Percentiles rank a stretch among this genome's conserved stretches.
Conservation (phyloP, 768 basidiomycete species). For the Kockovaella imperatae region DNA sequence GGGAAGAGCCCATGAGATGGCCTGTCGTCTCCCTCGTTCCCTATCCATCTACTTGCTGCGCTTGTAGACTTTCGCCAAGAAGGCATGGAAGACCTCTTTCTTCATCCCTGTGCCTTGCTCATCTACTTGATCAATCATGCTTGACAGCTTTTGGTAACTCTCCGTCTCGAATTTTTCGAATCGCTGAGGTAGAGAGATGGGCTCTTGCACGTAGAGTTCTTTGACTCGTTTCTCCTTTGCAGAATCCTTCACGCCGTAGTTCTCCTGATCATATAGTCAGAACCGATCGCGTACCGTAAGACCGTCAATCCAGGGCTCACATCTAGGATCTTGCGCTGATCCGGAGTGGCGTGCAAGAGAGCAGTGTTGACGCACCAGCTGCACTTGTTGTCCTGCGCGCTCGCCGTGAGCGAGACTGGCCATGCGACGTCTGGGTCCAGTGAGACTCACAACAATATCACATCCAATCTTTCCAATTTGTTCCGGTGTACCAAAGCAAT, state of each 20-base stretch:
- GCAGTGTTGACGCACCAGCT: slow-evolving; percentile 92
- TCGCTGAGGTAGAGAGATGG: slow-evolving; percentile 53
- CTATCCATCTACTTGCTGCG: slow-evolving; percentile 48
- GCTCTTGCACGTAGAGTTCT: slow-evolving; percentile 63
- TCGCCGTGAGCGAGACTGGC: neutral
- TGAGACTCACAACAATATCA: slow-evolving; percentile 62
- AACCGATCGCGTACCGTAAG: neutral
- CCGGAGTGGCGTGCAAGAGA: slow-evolving; percentile 49
- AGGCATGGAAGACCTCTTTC: slow-evolving; percentile 69
- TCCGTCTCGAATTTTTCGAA: slow-evolving; percentile 75
- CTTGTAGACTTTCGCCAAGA: slow-evolving; percentile 78
- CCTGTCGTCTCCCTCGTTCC: too few relatives aligned
- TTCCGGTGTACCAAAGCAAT: slow-evolving; percentile 82
- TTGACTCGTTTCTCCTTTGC: slow-evolving; percentile 58
- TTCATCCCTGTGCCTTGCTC: slow-evolving; percentile 54
- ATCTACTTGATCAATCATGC: slow-evolving; percentile 64
- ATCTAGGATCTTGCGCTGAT: slow-evolving; percentile 49
- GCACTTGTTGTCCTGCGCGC: slow-evolving; percentile 78
- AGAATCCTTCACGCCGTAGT: slow-evolving; percentile 59
- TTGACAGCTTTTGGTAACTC: slow-evolving; percentile 59
- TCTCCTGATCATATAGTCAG: slow-evolving; percentile 50
- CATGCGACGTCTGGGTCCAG: neutral
- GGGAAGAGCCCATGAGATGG: neutral
- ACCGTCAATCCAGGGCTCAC: slow-evolving; percentile 21
- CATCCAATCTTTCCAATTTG: slow-evolving; percentile 94